Evolutionary conservation across 1,284 basidiomycete species (phyloP), one percentile per base, ranked within the genome.

Genomic region (Rhodotorula sp.): DNA sequence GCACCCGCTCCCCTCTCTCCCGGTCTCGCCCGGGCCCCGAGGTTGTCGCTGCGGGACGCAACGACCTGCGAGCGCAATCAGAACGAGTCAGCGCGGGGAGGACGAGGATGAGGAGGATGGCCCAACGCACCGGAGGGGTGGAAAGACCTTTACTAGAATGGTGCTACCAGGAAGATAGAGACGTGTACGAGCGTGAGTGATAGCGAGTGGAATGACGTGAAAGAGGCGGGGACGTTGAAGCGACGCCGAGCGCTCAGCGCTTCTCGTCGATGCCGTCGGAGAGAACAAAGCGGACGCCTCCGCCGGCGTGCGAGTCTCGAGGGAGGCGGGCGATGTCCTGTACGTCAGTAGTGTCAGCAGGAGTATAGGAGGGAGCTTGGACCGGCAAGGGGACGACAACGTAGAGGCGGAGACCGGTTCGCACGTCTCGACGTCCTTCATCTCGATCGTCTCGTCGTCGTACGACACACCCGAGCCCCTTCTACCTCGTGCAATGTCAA

Each of bases 371-470:
- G 50, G 22, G 6, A 11, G 26, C n/a, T 22, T 2, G 9, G 47
- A 9, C 4, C 22, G 47, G n/a, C 18, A n/a, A 22, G 18, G 47
- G 22, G 47, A 50, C 34, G 28, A 22, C 10, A 48, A 46, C 6
- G 26, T 2, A 30, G 24, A 20, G 31, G 40, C 4, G 13, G 4
- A 16, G 34, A 63, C 62, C 30, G 22, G 30, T 5, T 58, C 34
- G 58, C 64, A 65, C 40, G 16, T 15, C 40, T 44, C 40, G 40
- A 44, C 40, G 9, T 60, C 47, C 47, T 64, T 58, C 53, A 64
- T 52, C 26, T 64, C 62, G 20, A 57, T 61, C 53, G 61, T 57
- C 26, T 68, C 62, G 11, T 68, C 66, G 18, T 51, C 58, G 16
- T 54, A 18, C 44, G 58, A 50, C 46, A 11, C 24, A 51, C 18